Evolutionary conservation across 2,329 filamentous ascomycete genomes (phyloP).

Genomic region (Orbilia javanica): DNA sequence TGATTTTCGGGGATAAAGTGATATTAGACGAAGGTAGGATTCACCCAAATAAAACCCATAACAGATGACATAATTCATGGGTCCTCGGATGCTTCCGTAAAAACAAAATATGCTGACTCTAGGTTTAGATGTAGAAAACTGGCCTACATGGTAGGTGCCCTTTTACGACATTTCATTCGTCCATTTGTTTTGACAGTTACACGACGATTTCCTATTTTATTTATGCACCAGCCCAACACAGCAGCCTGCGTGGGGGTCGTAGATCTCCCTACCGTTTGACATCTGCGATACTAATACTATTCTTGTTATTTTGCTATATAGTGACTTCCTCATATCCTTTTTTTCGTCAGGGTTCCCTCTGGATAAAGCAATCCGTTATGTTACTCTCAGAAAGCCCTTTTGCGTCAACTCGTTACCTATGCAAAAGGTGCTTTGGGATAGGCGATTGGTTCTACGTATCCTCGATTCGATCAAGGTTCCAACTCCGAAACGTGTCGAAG

Average conservation of each 20-base stretch:
- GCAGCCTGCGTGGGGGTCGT: slow-evolving; percentile 1
- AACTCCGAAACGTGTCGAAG: slow-evolving; percentile 87
- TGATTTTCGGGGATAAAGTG: slow-evolving; percentile 98
- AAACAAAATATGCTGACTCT: slow-evolving; percentile 51
- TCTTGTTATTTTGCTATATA: slow-evolving; percentile 60
- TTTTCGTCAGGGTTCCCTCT: slow-evolving; percentile 97
- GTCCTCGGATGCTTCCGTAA: slow-evolving; percentile 20
- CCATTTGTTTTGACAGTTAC: slow-evolving; percentile 20
- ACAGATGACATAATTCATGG: slow-evolving; percentile 4
- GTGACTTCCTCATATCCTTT: slow-evolving; percentile 95
- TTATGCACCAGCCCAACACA: slow-evolving; percentile 61
- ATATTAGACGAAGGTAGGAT: slow-evolving; percentile 86
- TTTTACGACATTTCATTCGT: slow-evolving; percentile 35
- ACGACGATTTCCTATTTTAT: slow-evolving; percentile 39
- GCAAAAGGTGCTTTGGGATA: slow-evolving; percentile 97
- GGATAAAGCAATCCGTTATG: slow-evolving; percentile 96
- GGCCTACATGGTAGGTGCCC: slow-evolving; percentile 80
- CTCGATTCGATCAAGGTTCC: slow-evolving; percentile 90
- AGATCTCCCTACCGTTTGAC: background rate
- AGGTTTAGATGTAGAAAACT: slow-evolving; percentile 82
- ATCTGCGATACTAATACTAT: slow-evolving; percentile 8
- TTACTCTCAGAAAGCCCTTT: slow-evolving; percentile 91
- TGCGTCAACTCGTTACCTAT: slow-evolving; percentile 98
- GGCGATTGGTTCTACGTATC: slow-evolving; percentile 86
- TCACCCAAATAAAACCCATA: background rate